phyloP scores from a whole-genome alignment of 768 basidiomycete genomes.

The Mycena haematopus region DNA sequence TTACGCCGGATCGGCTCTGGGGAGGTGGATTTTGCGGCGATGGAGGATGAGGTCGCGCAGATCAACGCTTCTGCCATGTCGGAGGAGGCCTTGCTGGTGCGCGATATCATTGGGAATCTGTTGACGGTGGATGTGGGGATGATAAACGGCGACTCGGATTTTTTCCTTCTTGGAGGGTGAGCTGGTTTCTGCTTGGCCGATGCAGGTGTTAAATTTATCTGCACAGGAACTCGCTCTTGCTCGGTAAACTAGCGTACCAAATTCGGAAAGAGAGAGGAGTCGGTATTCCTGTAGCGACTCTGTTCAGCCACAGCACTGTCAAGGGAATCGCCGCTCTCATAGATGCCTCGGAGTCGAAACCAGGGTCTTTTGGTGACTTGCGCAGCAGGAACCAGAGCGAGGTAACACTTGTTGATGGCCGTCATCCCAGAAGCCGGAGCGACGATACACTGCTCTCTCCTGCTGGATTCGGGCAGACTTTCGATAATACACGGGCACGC shows the following conservation, averaged over 20 bases:
- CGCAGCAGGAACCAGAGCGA: constrained; percentile 7
- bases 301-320: constrained; percentile 50
- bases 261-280: constrained; percentile 48
- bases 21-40: constrained; percentile 38
- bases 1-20: constrained; percentile 34
- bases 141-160: constrained; percentile 42
- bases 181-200: background rate
- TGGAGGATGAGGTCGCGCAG: constrained; percentile 36
- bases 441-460: background rate
- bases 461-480: constrained; percentile 30
- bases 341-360: constrained; percentile 33
- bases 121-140: constrained; percentile 37
- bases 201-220: background rate
- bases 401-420: constrained; percentile 15
- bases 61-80: constrained; percentile 36
- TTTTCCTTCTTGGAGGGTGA: constrained; percentile 47
- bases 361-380: background rate
- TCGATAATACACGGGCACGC: constrained; percentile 28
- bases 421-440: background rate
- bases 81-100: constrained; percentile 38
- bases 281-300: constrained; percentile 43
- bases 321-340: constrained; percentile 47
- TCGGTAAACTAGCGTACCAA: constrained; percentile 49
- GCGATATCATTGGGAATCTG: constrained; percentile 43
- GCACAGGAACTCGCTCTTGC: constrained; percentile 46